Conservation (phyloP, 2,329 filamentous ascomycete species). For the Monosporascus sp. region DNA sequence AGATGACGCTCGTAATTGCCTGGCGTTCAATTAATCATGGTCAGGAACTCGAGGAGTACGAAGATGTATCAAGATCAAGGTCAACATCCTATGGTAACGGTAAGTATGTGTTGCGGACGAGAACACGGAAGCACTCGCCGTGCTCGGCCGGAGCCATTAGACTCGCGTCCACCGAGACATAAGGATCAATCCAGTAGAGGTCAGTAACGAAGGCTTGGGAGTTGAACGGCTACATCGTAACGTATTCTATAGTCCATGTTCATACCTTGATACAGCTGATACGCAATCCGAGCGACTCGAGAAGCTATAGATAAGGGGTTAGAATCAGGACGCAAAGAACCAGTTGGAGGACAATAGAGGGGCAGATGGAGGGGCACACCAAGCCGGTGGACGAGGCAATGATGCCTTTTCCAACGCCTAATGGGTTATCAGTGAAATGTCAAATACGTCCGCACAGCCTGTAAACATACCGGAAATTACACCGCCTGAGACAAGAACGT, state of each 20-base stretch:
- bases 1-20: constrained; percentile 65
- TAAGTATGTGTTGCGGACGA: no score
- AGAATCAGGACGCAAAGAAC: no score
- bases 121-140: constrained; percentile 41
- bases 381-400: not conserved
- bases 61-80: constrained; percentile 37
- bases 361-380: not conserved
- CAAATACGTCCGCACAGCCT: constrained; percentile 1
- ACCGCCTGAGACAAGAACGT: constrained; percentile 77
- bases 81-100: constrained; percentile 31
- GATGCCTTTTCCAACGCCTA: not conserved
- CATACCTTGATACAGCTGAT: constrained; percentile 50
- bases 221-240: constrained; percentile 13
- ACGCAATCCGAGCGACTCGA: constrained; percentile 76
- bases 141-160: not conserved
- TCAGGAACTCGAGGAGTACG: no score
- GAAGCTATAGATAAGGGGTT: constrained; percentile 48
- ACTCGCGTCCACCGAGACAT: not conserved
- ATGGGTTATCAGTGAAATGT: constrained; percentile 7
- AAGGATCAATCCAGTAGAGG: not conserved
- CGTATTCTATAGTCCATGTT: constrained; percentile 30
- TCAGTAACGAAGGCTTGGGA: constrained; percentile 57
- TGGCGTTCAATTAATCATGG: not conserved
- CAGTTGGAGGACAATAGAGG: not conserved
- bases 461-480: constrained; percentile 27